A percentile compares a stretch with the other conserved stretches of the same genome.
These are phyloP conservation scores for Epichloe uncinata DNA, from an alignment of 2,329 filamentous ascomycete genomes.

Conservation along the genomic window DNA sequence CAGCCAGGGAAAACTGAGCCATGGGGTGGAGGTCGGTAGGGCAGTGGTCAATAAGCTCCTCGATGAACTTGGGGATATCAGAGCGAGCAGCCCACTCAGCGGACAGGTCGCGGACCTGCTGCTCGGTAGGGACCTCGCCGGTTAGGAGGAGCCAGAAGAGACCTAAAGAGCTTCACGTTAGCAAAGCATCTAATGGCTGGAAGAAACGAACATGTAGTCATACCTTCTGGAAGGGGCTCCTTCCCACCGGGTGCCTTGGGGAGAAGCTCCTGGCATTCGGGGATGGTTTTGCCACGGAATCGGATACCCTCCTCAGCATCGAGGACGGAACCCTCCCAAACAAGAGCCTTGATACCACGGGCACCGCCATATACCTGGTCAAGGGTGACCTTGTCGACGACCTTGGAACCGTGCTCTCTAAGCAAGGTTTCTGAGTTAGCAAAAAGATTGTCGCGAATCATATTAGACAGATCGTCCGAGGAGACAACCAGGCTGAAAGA, in stretches of 20 bases:
- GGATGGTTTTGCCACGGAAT: constrained; percentile 98
- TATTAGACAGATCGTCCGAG: neutral
- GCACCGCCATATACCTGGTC: constrained; percentile 99
- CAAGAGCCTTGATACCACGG: constrained; percentile 94
- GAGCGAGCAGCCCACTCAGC: constrained; percentile 98
- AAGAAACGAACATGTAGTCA: constrained; percentile 7
- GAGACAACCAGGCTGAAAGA: neutral
- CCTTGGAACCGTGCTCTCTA: constrained; percentile 89
- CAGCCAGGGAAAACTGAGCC: constrained; percentile 97
- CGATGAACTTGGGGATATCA: constrained; percentile 93
- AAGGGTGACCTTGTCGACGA: constrained; percentile 93
- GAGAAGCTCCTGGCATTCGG: constrained; percentile 94
- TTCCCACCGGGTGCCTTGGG: constrained; percentile 89
- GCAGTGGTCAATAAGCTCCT: constrained; percentile 99
- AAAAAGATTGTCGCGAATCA: constrained; percentile 10
- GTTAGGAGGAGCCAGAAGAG: constrained; percentile 99
- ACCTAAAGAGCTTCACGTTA: constrained; percentile 33
- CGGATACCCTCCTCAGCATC: constrained; percentile 98
- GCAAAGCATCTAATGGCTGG: neutral
- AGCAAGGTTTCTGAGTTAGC: constrained; percentile 7
- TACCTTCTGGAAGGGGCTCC: constrained; percentile 92
- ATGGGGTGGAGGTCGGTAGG: constrained; percentile 98
- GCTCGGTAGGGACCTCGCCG: constrained; percentile 91
- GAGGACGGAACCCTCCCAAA: constrained; percentile 98
- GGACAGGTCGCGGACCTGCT: constrained; percentile 96